A percentile compares a stretch with the other conserved stretches of the same genome.
These are phyloP conservation scores for Fusarium concolor DNA, from an alignment of 2,329 filamentous ascomycete species.

Conservation along the genomic window DNA sequence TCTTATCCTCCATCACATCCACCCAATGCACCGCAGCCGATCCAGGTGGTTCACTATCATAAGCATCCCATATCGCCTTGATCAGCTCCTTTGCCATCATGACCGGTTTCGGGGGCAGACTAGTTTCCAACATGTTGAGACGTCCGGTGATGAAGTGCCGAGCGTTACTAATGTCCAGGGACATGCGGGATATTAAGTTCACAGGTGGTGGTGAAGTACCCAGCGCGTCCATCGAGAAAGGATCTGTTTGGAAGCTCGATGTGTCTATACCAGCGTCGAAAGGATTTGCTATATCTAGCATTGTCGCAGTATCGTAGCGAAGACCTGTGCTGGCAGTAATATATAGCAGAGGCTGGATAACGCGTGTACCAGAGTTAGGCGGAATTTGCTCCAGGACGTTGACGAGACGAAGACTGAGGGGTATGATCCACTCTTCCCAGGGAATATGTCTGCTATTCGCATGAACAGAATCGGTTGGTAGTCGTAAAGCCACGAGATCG, in stretches of 20 bases:
- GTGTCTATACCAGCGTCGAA: constrained; percentile 15
- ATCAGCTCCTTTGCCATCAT: constrained; percentile 56
- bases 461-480: constrained; percentile 43
- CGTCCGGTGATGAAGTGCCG: constrained; percentile 55
- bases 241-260: constrained; percentile 6
- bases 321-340: constrained; percentile 53
- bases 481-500: constrained; percentile 49
- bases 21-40: constrained; percentile 55
- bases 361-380: constrained; percentile 50
- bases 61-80: constrained; percentile 56
- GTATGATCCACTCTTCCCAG: constrained; percentile 54
- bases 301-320: constrained; percentile 39
- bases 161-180: constrained; percentile 53
- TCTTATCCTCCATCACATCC: constrained; percentile 55
- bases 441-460: constrained; percentile 42
- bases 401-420: constrained; percentile 49
- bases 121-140: constrained; percentile 54
- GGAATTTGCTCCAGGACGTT: constrained; percentile 52
- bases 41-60: constrained; percentile 52
- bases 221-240: constrained; percentile 29
- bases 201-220: constrained; percentile 16
- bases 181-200: constrained; percentile 42
- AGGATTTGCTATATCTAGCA: constrained; percentile 35
- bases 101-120: constrained; percentile 56
- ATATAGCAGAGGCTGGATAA: constrained; percentile 54